phyloP scores from a whole-genome alignment of 83 land plant genomes.

The Diphasiastrum complanatum region DNA sequence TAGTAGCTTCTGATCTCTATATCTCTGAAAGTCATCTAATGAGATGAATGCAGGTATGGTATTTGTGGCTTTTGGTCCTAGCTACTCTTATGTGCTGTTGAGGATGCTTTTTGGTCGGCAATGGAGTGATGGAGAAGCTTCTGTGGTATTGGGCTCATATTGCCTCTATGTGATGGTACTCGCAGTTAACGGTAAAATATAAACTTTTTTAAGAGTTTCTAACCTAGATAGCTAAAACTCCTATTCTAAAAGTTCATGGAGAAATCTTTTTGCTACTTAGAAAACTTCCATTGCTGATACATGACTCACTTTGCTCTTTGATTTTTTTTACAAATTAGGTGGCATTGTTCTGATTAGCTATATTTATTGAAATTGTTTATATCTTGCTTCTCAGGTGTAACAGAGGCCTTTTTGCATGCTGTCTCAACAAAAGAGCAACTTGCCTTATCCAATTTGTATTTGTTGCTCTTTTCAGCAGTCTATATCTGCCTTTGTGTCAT shows the following conservation, averaged over 20 bases:
- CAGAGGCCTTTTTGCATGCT: conserved; percentile 39
- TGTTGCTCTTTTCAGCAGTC: conserved; percentile 19
- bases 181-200: conserved; percentile 77
- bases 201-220: conserved; percentile 5
- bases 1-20: too few species aligned
- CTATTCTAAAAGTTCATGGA: too few species aligned
- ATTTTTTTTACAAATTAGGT: too few species aligned
- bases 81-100: conserved; percentile 78
- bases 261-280: too few species aligned
- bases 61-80: conserved; percentile 87
- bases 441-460: conserved; percentile 24
- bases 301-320: too few species aligned
- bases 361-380: too few species aligned
- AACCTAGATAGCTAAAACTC: neutral
- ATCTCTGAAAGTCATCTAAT: too few species aligned
- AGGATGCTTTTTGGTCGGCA: conserved; percentile 64
- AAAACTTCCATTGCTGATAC: too few species aligned
- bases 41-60: conserved; percentile 57
- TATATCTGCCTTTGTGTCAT: conserved; percentile 26
- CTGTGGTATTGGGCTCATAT: conserved; percentile 66
- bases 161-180: conserved; percentile 74
- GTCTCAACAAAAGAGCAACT: conserved; percentile 32
- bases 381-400: conserved; percentile 15
- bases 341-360: too few species aligned
- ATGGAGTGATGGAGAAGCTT: conserved; percentile 98